A percentile compares a stretch with the other conserved stretches of the same genome.
Conservation (phyloP, 371 early-diverging fungal species). For the Circinella umbellata region DNA sequence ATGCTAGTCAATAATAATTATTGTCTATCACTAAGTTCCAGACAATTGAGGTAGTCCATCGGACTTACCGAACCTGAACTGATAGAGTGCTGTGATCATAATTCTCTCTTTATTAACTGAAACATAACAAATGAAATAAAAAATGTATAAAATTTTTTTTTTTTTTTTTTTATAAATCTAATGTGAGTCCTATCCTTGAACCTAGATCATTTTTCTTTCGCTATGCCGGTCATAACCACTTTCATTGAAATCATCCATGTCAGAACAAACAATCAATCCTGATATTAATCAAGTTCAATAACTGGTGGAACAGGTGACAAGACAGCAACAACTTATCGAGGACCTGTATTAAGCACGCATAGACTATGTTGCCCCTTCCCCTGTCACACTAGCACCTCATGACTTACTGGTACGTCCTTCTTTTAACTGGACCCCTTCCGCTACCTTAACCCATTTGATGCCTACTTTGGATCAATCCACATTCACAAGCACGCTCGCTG, state of each 20-base stretch:
- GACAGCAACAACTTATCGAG: constrained; percentile 6
- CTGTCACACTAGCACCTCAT: background rate
- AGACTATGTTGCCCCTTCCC: background rate
- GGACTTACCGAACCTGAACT: background rate
- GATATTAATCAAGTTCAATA: background rate
- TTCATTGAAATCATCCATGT: background rate
- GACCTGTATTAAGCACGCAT: background rate
- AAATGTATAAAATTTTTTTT: background rate
- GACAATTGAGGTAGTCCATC: background rate
- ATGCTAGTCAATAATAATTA: too few species aligned
- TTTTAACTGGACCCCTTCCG: constrained; percentile 11
- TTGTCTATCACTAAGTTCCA: too few species aligned
- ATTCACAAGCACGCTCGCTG: constrained; percentile 6
- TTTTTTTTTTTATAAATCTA: background rate
- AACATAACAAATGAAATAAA: background rate
- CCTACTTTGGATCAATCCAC: background rate
- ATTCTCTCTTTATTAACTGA: background rate
- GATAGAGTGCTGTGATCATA: constrained; percentile 9
- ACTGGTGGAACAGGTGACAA: constrained; percentile 3
- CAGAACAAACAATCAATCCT: background rate
- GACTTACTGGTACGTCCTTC: constrained; percentile 13
- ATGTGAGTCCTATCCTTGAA: background rate
- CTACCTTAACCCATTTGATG: background rate
- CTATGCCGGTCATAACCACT: constrained; percentile 9
- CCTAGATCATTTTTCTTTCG: constrained; percentile 7